Conservation (phyloP, 495 filamentous ascomycete genomes). For the Extremus antarcticus region DNA sequence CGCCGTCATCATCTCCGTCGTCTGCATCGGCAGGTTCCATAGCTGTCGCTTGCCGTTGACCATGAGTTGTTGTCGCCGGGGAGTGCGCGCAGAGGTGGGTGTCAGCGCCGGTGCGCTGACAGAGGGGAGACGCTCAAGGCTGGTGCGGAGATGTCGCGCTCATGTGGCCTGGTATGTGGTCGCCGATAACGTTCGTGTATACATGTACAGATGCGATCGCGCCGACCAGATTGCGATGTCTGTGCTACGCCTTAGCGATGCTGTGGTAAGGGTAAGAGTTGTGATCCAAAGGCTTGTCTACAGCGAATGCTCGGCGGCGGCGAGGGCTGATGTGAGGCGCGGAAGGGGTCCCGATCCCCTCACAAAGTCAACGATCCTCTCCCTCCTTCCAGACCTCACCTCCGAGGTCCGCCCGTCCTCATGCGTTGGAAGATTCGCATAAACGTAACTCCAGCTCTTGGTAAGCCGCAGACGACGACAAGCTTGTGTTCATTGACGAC, state of each 20-base stretch:
- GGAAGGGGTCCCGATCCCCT: too few species aligned
- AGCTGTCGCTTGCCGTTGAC: conserved; percentile 10
- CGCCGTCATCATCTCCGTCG: background rate
- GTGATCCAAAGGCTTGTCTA: background rate
- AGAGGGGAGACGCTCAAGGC: background rate
- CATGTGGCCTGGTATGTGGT: background rate
- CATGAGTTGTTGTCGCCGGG: background rate
- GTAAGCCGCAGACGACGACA: too few species aligned
- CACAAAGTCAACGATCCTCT: too few species aligned
- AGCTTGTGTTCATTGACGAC: background rate
- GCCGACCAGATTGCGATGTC: background rate
- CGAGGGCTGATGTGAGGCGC: too few species aligned
- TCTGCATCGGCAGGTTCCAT: conserved; percentile 6
- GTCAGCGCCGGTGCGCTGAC: background rate
- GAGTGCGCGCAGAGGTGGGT: background rate
- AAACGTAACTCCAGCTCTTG: background rate
- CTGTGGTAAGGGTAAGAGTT: background rate
- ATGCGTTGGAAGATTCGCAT: background rate
- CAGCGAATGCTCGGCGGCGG: background rate
- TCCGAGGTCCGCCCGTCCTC: background rate
- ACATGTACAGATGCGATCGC: background rate
- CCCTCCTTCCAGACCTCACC: too few species aligned
- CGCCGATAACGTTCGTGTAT: too few species aligned
- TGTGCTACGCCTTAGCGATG: background rate
- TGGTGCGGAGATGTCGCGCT: background rate